Conservation (phyloP, 2,329 filamentous ascomycete genomes). For the Sporothrix mexicana region DNA sequence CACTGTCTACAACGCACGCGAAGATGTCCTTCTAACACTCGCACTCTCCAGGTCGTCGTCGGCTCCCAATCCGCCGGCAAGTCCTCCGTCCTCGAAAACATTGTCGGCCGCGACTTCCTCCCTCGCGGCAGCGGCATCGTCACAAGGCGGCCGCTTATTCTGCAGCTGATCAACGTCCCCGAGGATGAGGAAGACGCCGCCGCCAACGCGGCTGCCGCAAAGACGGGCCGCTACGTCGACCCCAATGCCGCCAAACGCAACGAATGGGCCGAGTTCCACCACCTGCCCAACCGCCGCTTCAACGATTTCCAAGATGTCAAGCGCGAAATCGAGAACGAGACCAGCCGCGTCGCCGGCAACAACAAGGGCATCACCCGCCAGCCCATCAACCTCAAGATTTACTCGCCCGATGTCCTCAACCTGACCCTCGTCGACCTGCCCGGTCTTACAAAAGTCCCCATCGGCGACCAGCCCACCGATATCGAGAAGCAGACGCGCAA, state of each 20-base stretch:
- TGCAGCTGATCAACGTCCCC: slow-evolving; percentile 97
- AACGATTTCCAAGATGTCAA: slow-evolving; percentile 98
- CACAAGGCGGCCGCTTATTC: slow-evolving; percentile 88
- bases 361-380: slow-evolving; percentile 96
- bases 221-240: slow-evolving; percentile 72
- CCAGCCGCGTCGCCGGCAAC: slow-evolving; percentile 91
- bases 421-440: slow-evolving; percentile 96
- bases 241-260: slow-evolving; percentile 70
- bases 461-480: slow-evolving; percentile 43
- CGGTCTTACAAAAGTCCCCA: slow-evolving; percentile 79
- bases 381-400: slow-evolving; percentile 97
- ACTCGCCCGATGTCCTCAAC: slow-evolving; percentile 97
- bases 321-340: slow-evolving; percentile 96
- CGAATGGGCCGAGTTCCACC: slow-evolving; percentile 94
- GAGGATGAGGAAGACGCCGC: slow-evolving; percentile 73
- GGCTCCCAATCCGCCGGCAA: slow-evolving; percentile 98
- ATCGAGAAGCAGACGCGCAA: slow-evolving; percentile 80
- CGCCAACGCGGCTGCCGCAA: slow-evolving; percentile 48
- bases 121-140: slow-evolving; percentile 97
- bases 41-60: slow-evolving; percentile 78
- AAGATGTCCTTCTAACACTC: background rate
- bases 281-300: slow-evolving; percentile 97
- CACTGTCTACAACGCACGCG: background rate
- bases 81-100: slow-evolving; percentile 97
- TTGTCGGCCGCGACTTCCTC: slow-evolving; percentile 95